Evolutionary conservation across 75 land plant species (phyloP), one percentile per base, ranked within the genome.

Genomic region (Isoetes taiwanensis): DNA sequence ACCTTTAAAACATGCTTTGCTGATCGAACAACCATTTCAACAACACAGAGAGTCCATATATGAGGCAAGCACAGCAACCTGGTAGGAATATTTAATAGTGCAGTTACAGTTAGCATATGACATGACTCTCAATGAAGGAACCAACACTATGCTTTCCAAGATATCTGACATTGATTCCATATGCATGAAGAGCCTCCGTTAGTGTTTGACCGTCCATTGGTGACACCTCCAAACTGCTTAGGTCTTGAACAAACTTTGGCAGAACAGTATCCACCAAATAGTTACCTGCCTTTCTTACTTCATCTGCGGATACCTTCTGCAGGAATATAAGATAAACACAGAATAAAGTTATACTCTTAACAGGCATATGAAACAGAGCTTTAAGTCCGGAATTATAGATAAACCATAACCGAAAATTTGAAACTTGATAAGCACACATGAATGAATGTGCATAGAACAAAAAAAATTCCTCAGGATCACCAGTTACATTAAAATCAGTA

Each of bases 131-230:
- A n/a, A n/a, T n/a, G n/a, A n/a, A n/a, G n/a, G n/a, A n/a, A n/a
- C n/a, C n/a, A n/a, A n/a, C n/a, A n/a, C n/a, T n/a, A n/a, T n/a
- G n/a, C 54, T 81, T 75, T 65, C 98, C 98, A 67, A 93, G 76
- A 54, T 93, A 93, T 20, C 98, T 87, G 43, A 88, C 43, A 63
- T 93, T 93, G 28, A 93, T 84, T 19, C 98, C 98, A 74, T 93
- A 95, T 30, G 95, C 98, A 78, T 93, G 98, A 28, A 93, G 79
- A 30, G 98, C 89, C 61, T 93, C 98, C 59, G 96, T 84, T 43
- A 93, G 61, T 34, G 98, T 93, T 64, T 90, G 98, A 19, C 98
- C 98, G 82, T 93, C 98, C 98, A 93, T 93, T 4, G 98, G 98
- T n/a, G 98, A 84, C 29, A 84, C 90, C 70, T 93, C 98, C 33